Evolutionary conservation across 345 rosid genomes (phyloP), one percentile per base, ranked within the genome.

Genomic region (Camelina sativa): DNA sequence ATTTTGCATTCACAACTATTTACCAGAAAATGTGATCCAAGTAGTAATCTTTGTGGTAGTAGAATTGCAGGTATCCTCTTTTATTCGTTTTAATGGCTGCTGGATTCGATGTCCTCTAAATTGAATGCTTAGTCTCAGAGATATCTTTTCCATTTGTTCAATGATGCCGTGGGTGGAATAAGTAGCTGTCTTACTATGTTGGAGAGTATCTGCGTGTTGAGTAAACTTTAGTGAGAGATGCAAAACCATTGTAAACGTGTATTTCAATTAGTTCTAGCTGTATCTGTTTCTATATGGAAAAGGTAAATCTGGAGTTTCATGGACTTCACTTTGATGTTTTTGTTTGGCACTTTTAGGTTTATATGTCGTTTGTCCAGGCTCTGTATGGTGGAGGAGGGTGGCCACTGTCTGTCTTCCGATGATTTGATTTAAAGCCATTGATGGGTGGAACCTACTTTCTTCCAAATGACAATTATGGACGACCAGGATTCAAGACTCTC

Each of bases 381-480:
- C 62, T 94, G 44, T 87, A 94, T 65, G 88, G 91, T 47, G 90
- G 96, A 48, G 98, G 98, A 62, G 97, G 97, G 15, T 94, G 98
- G 98, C 98, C 98, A 56, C 80, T 91, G 17, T 85, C 88, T 0
- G 97, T 87, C 64, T 94, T 94, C 76, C 91, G 91, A 76, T 86
- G 97, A 72, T 95, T 96, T 77, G 95, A 94, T 85, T 78, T 94
- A 70, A 94, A 91, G 80, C 98, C 98, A 8, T 76, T 91, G 67
- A 88, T 94, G 97, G 96, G 98, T 61, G 98, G 97, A 80, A 94
- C 96, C 69, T 94, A 91, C 84, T 94, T 94, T 47, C 97, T 96
- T 40, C 96, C 97, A 0, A 84, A 91, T 76, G 95, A 91, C 83
- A 88, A 87, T 46, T 84, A 87, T 71, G 97, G 96, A 75, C 85